Evolutionary conservation across 768 basidiomycete species (phyloP).

Genomic region (Boletus bicolor): DNA sequence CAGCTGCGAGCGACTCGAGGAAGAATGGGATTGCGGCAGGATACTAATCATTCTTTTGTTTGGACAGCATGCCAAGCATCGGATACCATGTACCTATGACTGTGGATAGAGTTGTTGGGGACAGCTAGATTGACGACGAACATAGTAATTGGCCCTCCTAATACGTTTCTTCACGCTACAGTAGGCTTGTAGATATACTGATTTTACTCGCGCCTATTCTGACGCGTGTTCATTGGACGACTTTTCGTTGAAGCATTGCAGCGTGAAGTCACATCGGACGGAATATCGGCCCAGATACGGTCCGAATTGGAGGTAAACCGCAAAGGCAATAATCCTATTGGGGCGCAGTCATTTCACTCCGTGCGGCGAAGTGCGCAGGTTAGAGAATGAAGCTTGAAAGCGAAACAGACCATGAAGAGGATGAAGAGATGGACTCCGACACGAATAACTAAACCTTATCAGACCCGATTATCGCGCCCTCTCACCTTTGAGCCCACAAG

Average conservation of each 20-base stretch:
- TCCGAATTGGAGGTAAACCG: not conserved
- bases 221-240: not conserved
- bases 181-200: not conserved
- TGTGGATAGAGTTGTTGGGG: not conserved
- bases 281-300: not conserved
- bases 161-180: not conserved
- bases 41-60: constrained; percentile 44
- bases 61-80: too few relatives aligned
- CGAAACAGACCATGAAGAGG: too few relatives aligned
- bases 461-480: too few relatives aligned
- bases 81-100: too few relatives aligned
- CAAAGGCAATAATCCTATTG: not conserved
- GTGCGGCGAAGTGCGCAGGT: too few relatives aligned
- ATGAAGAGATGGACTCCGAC: too few relatives aligned
- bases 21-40: constrained; percentile 92
- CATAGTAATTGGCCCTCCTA: not conserved
- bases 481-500: too few relatives aligned
- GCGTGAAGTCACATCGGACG: not conserved
- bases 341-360: not conserved
- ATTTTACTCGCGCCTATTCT: not conserved
- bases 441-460: too few relatives aligned
- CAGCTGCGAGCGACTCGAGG: constrained; percentile 87
- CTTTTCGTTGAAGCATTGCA: too few relatives aligned
- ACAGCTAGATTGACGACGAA: not conserved
- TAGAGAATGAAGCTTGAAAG: too few relatives aligned